Conservation (phyloP, 2,329 filamentous ascomycete species). For the Talaromyces marneffei region DNA sequence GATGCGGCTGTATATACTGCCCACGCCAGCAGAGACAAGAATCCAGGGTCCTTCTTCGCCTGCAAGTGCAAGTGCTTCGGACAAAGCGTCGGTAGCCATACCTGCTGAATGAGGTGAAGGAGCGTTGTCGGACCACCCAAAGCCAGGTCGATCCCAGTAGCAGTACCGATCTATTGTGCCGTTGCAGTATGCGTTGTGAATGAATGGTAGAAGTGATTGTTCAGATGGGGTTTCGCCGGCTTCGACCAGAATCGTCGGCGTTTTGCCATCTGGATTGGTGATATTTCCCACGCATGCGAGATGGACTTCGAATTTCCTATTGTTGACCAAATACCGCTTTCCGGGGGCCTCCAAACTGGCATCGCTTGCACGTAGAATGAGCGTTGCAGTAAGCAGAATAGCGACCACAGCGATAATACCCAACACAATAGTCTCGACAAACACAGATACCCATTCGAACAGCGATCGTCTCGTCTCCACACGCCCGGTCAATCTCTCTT, state of each 20-base stretch:
- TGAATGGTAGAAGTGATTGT: slow-evolving; percentile 71
- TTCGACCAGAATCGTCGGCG: slow-evolving; percentile 77
- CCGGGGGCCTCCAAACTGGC: slow-evolving; percentile 68
- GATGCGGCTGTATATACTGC: slow-evolving; percentile 82
- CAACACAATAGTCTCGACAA: slow-evolving; percentile 67
- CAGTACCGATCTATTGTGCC: slow-evolving; percentile 84
- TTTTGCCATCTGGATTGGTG: slow-evolving; percentile 50
- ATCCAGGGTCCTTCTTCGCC: slow-evolving; percentile 87
- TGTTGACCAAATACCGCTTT: slow-evolving; percentile 71
- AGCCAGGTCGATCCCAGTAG: slow-evolving; percentile 88
- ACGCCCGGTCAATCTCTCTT: slow-evolving; percentile 84
- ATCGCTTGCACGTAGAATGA: slow-evolving; percentile 76
- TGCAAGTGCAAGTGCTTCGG: slow-evolving; percentile 72
- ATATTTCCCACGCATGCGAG: slow-evolving; percentile 74
- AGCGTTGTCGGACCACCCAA: slow-evolving; percentile 84
- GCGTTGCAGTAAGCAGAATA: slow-evolving; percentile 69
- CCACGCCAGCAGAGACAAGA: slow-evolving; percentile 77
- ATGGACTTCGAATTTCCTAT: slow-evolving; percentile 79
- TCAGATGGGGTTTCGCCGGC: slow-evolving; percentile 76
- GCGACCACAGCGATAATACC: slow-evolving; percentile 61
- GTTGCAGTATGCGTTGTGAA: slow-evolving; percentile 67
- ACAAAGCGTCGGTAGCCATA: slow-evolving; percentile 83
- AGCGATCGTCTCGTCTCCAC: slow-evolving; percentile 77
- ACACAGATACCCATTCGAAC: slow-evolving; percentile 75
- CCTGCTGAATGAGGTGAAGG: slow-evolving; percentile 90